Evolutionary conservation across 2,329 filamentous ascomycete species (phyloP).

Genomic region (Colletotrichum sansevieriae): DNA sequence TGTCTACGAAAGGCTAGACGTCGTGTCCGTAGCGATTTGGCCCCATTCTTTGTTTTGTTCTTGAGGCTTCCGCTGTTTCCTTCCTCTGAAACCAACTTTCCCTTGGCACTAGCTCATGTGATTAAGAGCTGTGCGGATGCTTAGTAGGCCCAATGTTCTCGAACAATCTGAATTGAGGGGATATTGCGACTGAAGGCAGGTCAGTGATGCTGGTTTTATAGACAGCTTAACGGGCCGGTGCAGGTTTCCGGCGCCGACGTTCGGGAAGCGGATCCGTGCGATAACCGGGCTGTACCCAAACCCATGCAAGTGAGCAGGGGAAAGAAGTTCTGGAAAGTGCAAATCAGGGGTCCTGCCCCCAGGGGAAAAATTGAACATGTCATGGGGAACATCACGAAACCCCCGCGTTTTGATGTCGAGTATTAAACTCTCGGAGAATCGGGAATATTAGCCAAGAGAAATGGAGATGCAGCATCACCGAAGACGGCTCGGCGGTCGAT

Average conservation of each 20-base stretch:
- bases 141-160: no score
- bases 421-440: conserved; percentile 25
- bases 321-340: not conserved
- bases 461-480: conserved; percentile 16
- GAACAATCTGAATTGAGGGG: not conserved
- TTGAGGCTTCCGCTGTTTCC: no score
- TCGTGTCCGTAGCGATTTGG: no score
- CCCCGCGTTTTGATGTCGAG: conserved; percentile 8
- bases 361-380: not conserved
- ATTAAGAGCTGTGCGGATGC: conserved; percentile 3
- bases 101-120: no score
- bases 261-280: conserved; percentile 14
- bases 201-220: not conserved
- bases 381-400: not conserved
- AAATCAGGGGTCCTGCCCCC: not conserved
- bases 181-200: rapidly evolving
- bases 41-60: no score
- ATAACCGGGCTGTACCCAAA: conserved; percentile 15
- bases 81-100: no score
- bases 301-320: not conserved
- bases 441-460: conserved; percentile 35
- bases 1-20: no score
- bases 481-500: conserved; percentile 36
- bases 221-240: conserved; percentile 5
- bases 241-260: not conserved